A percentile compares a stretch with the other conserved stretches of the same genome.
Conservation (phyloP, 495 filamentous ascomycete genomes). For the Xylaria grammica region DNA sequence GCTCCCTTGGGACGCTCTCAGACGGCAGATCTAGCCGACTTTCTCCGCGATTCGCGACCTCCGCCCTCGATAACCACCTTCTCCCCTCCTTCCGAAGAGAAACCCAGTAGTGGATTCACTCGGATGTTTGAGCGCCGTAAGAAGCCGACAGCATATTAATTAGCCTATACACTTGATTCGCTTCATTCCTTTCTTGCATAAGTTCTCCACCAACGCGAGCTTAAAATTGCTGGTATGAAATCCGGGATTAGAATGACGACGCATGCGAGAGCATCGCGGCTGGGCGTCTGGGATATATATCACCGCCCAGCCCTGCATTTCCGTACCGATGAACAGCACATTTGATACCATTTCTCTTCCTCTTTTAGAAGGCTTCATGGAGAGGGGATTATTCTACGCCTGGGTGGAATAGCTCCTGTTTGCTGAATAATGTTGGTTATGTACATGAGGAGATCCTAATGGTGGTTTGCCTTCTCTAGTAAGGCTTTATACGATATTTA, state of each 20-base stretch:
- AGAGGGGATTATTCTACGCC: background rate
- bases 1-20: conserved; percentile 43
- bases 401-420: background rate
- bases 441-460: background rate
- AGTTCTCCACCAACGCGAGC: background rate
- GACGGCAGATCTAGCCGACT: conserved; percentile 80
- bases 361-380: background rate
- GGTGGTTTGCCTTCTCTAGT: background rate
- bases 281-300: background rate
- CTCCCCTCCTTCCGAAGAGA: conserved; percentile 28
- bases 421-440: conserved; percentile 3
- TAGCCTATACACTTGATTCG: conserved; percentile 10
- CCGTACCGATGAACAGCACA: conserved; percentile 20
- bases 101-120: conserved; percentile 33
- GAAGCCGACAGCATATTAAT: conserved; percentile 37
- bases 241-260: background rate
- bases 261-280: background rate
- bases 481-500: conserved; percentile 13
- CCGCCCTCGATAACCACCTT: conserved; percentile 47
- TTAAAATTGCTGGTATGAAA: background rate
- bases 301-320: background rate
- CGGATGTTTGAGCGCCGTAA: conserved; percentile 42
- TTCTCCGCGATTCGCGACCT: conserved; percentile 78
- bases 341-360: conserved; percentile 27
- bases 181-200: background rate